Percentiles rank a stretch among this genome's conserved stretches.
phyloP scores from a whole-genome alignment of 2,329 filamentous ascomycete species.

The Aspergillus clavatus region DNA sequence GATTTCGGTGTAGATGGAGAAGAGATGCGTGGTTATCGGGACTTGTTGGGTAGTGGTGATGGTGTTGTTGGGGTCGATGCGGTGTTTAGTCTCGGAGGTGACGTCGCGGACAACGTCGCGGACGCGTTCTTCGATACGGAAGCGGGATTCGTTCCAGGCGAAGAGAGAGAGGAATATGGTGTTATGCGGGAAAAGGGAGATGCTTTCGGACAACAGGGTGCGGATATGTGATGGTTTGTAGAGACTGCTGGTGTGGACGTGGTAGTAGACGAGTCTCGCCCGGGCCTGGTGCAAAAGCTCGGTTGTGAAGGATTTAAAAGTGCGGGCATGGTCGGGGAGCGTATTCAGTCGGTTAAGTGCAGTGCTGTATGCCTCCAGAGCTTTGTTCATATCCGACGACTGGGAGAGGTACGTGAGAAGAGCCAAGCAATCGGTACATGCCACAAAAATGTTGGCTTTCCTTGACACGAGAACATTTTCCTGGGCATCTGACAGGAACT shows the following conservation, averaged over 20 bases:
- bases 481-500: slow-evolving; percentile 51
- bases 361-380: slow-evolving; percentile 41
- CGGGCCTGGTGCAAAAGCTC: slow-evolving; percentile 67
- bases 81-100: slow-evolving; percentile 19
- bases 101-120: slow-evolving; percentile 55
- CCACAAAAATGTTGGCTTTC: slow-evolving; percentile 46
- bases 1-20: slow-evolving; percentile 54
- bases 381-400: slow-evolving; percentile 27
- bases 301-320: slow-evolving; percentile 30
- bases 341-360: slow-evolving; percentile 40
- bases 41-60: slow-evolving; percentile 12
- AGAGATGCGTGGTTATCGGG: slow-evolving; percentile 48
- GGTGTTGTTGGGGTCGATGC: slow-evolving; percentile 7
- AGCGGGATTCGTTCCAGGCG: slow-evolving; percentile 67
- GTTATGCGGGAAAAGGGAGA: slow-evolving; percentile 67
- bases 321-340: slow-evolving; percentile 37
- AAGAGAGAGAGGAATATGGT: slow-evolving; percentile 68
- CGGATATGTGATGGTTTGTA: slow-evolving; percentile 66
- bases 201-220: slow-evolving; percentile 55
- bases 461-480: slow-evolving; percentile 54
- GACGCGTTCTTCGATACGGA: slow-evolving; percentile 71
- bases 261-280: slow-evolving; percentile 60
- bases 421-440: slow-evolving; percentile 58
- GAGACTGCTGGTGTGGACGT: slow-evolving; percentile 58
- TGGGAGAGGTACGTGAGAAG: slow-evolving; percentile 63